A percentile compares a stretch with the other conserved stretches of the same genome.
These are phyloP conservation scores for Ramaria sp. DNA, from an alignment of 768 basidiomycete genomes.

Conservation along the genomic window DNA sequence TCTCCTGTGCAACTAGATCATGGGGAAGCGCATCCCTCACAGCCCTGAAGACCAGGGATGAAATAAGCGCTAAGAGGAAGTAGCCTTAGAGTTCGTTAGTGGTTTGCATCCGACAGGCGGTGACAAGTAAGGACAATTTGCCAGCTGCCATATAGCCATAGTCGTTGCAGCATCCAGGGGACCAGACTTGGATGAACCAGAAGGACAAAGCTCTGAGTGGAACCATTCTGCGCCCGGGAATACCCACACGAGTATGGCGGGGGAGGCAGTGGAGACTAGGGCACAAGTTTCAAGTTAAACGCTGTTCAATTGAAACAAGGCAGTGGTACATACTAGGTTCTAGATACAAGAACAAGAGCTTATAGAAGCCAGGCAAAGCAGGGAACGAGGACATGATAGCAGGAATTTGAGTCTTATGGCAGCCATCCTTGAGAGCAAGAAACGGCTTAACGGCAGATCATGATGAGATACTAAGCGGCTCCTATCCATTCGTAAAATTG, in stretches of 20 bases:
- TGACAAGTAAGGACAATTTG: conserved; percentile 36
- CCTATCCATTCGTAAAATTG: no score
- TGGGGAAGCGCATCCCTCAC: conserved; percentile 46
- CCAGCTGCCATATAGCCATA: conserved; percentile 60
- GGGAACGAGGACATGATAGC: conserved; percentile 25
- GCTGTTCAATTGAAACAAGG: not conserved
- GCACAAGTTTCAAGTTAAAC: not conserved
- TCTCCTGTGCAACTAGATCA: conserved; percentile 54
- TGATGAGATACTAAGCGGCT: no score
- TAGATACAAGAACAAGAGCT: conserved; percentile 48
- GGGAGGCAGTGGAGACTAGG: conserved; percentile 39
- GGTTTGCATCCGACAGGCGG: not conserved
- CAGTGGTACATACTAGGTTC: conserved; percentile 39
- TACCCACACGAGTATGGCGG: conserved; percentile 41
- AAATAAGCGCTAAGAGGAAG: conserved; percentile 50
- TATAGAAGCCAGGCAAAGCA: conserved; percentile 54
- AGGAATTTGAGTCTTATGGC: no score
- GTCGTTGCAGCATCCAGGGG: conserved; percentile 37
- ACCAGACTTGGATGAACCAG: conserved; percentile 20
- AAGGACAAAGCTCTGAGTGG: conserved; percentile 52
- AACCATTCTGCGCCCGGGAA: conserved; percentile 58
- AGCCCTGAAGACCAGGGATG: conserved; percentile 56
- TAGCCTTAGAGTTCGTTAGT: conserved; percentile 33
- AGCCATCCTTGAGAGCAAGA: no score
- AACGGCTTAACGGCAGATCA: no score